Percentiles rank a stretch among this genome's conserved stretches.
phyloP scores from a whole-genome alignment of 176 grass and related monocot species.

The Raddia distichophylla region DNA sequence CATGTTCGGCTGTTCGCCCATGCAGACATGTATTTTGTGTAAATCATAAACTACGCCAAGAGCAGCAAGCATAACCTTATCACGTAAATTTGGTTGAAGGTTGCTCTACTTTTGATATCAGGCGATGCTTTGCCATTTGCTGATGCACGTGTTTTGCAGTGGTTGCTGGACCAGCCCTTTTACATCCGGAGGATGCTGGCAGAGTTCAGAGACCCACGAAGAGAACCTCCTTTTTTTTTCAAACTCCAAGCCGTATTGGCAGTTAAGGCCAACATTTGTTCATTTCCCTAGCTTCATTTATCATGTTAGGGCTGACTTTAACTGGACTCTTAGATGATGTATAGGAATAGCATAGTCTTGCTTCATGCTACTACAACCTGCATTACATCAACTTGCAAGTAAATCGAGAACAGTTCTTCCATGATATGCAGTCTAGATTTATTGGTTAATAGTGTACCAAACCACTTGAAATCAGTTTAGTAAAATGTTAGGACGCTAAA shows the following conservation, averaged over 20 bases:
- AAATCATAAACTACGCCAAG: neutral
- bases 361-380: neutral
- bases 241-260: neutral
- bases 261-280: constrained; percentile 29
- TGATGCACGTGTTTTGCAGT: constrained; percentile 24
- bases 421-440: neutral
- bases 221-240: neutral
- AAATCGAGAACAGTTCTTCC: neutral
- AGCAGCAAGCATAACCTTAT: neutral
- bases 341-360: neutral
- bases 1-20: neutral
- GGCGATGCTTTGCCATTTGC: constrained; percentile 11
- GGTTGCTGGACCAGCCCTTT: constrained; percentile 41
- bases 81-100: neutral
- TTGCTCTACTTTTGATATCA: neutral
- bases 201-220: constrained; percentile 16
- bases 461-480: neutral
- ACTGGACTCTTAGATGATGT: neutral
- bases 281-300: neutral
- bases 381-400: neutral
- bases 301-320: neutral
- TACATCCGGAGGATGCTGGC: constrained; percentile 21
- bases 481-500: neutral
- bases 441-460: neutral
- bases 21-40: neutral